A percentile compares a stretch with the other conserved stretches of the same genome.
phyloP scores from a whole-genome alignment of 169 alveolate species.

The Plasmodium fragile region DNA sequence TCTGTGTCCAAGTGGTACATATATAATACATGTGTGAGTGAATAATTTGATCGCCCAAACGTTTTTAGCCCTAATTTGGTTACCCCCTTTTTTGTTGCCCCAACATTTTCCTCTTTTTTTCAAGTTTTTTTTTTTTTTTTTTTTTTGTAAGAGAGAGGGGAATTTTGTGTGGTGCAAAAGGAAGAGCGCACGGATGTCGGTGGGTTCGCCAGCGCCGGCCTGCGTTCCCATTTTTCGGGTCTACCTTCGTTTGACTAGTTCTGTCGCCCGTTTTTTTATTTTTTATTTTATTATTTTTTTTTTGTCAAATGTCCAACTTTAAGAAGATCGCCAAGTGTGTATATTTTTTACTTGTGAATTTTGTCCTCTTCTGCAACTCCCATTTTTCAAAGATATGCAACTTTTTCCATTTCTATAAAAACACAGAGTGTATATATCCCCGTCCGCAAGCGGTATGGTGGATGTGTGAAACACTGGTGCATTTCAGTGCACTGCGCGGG shows the following conservation, averaged over 20 bases:
- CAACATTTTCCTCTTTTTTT: background rate
- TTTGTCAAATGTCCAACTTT: background rate
- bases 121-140: background rate
- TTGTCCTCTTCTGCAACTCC: background rate
- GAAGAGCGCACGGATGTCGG: background rate
- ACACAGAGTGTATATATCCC: background rate
- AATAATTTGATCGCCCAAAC: background rate
- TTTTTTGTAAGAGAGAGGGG: background rate
- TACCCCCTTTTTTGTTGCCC: background rate
- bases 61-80: background rate
- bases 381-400: background rate
- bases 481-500: constrained; percentile 26
- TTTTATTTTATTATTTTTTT: background rate
- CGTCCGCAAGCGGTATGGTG: background rate
- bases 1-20: background rate
- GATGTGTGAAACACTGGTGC: constrained; percentile 6
- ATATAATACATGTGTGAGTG: background rate
- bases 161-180: background rate
- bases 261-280: background rate
- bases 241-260: background rate
- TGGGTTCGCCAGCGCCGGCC: background rate
- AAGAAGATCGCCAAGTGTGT: background rate
- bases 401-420: background rate
- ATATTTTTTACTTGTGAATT: background rate
- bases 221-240: background rate